phyloP scores from a whole-genome alignment of 805 yeast genomes.

The Teunomyces panamensis region DNA sequence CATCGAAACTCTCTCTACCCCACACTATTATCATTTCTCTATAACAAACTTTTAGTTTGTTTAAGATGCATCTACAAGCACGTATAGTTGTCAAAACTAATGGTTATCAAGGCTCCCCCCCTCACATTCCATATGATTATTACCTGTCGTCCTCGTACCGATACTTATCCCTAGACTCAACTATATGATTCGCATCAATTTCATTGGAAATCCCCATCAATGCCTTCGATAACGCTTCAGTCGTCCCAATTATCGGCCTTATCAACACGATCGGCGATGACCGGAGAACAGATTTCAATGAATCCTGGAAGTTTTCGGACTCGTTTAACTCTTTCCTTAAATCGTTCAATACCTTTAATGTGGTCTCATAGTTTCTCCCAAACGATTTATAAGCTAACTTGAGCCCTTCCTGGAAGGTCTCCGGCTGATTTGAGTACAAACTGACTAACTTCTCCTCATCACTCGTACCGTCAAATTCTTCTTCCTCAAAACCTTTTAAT shows the following conservation, averaged over 20 bases:
- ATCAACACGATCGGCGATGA: slow-evolving; percentile 80
- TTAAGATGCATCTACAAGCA: no score
- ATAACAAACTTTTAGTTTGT: no score
- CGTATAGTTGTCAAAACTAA: no score
- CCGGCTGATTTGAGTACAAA: slow-evolving; percentile 83
- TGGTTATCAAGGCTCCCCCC: neutral
- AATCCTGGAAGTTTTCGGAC: slow-evolving; percentile 64
- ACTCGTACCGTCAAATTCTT: slow-evolving; percentile 16
- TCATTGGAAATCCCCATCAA: slow-evolving; percentile 82
- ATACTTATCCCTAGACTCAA: slow-evolving; percentile 66
- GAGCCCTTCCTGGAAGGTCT: slow-evolving; percentile 65
- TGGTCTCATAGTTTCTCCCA: slow-evolving; percentile 63
- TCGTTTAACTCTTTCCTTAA: slow-evolving; percentile 62
- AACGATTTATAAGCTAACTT: slow-evolving; percentile 70
- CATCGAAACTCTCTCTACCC: neutral
- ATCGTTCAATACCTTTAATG: slow-evolving; percentile 58
- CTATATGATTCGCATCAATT: slow-evolving; percentile 62
- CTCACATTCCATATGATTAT: neutral
- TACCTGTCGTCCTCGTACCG: slow-evolving; percentile 18
- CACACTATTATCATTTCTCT: neutral
- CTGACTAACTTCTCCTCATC: slow-evolving; percentile 47
- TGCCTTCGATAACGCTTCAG: slow-evolving; percentile 83
- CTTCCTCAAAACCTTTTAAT: slow-evolving; percentile 23
- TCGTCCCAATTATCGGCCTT: slow-evolving; percentile 87
- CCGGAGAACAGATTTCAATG: slow-evolving; percentile 63